Conservation (phyloP, 169 alveolate species). For the Cryptosporidium ubiquitum region DNA sequence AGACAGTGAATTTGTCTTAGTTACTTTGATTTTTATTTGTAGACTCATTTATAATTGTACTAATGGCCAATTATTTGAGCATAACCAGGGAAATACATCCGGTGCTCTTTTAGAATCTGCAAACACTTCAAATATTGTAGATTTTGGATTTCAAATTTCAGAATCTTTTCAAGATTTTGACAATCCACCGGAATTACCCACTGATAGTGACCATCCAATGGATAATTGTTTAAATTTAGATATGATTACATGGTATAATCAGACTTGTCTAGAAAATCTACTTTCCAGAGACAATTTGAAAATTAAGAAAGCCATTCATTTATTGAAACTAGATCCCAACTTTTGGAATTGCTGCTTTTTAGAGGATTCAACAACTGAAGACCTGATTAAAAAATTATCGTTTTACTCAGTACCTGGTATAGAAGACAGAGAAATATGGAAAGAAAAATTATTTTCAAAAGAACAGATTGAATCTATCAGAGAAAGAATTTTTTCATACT, state of each 20-base stretch:
- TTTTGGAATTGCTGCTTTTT: constrained; percentile 58
- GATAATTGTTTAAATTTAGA: neutral
- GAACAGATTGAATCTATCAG: constrained; percentile 5
- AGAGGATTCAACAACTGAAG: neutral
- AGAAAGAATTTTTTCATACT: neutral
- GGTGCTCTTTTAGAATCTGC: neutral
- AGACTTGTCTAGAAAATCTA: constrained; percentile 2
- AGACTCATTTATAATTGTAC: constrained; percentile 41
- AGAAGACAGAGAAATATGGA: constrained; percentile 47
- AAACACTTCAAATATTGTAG: neutral
- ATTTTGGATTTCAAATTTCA: constrained; percentile 45
- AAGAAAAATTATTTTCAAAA: constrained; percentile 8
- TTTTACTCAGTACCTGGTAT: neutral
- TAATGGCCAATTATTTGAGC: neutral
- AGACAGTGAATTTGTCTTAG: neutral
- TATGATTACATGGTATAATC: constrained; percentile 38
- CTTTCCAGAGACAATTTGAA: neutral
- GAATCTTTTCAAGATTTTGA: constrained; percentile 8
- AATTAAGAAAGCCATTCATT: neutral
- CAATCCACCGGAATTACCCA: neutral
- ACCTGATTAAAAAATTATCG: neutral
- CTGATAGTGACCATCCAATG: neutral
- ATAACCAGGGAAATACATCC: neutral
- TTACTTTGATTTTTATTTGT: constrained; percentile 37
- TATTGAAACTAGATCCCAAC: constrained; percentile 42